These are phyloP conservation scores for Amphirosellinia nigrospora DNA, from an alignment of 495 filamentous ascomycete species.

Conservation along the genomic window DNA sequence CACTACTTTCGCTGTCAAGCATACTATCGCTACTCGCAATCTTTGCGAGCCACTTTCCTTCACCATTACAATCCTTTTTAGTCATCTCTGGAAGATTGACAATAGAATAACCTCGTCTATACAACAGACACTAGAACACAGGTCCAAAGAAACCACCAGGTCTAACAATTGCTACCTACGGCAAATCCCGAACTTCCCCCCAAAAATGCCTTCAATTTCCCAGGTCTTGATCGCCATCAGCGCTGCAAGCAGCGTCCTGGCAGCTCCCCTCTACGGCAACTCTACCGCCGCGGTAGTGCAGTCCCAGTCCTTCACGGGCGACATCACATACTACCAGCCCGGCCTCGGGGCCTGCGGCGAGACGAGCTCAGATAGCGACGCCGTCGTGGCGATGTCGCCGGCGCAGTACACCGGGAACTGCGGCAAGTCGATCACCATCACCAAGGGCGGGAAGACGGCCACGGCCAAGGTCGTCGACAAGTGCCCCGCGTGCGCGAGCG, in stretches of 20 bases:
- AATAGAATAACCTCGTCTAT: not conserved
- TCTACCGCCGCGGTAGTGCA: not conserved
- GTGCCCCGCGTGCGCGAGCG: conserved; percentile 67
- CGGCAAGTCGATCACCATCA: conserved; percentile 67
- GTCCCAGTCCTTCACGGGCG: conserved; percentile 41
- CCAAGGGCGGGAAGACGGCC: conserved; percentile 58
- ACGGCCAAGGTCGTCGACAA: conserved; percentile 73
- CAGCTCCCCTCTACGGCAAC: conserved; percentile 18
- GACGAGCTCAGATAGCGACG: conserved; percentile 43
- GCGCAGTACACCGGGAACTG: conserved; percentile 58
- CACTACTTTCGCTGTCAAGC: not conserved
- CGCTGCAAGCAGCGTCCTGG: conserved; percentile 24
- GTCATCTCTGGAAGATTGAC: conserved; percentile 7
- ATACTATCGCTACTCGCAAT: conserved; percentile 9
- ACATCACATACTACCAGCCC: conserved; percentile 55
- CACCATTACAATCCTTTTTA: conserved; percentile 4
- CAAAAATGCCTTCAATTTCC: conserved; percentile 18
- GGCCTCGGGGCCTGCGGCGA: conserved; percentile 56
- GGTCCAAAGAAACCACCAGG: not conserved
- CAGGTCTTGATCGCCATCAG: conserved; percentile 14
- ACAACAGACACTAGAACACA: not conserved
- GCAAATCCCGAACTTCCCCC: not conserved
- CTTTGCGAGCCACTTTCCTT: conserved; percentile 14
- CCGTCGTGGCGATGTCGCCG: conserved; percentile 52
- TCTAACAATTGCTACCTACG: not conserved